Base-by-base conservation (phyloP, 2,329 filamentous ascomycete genomes). In the Calonectria hongkongensis region DNA sequence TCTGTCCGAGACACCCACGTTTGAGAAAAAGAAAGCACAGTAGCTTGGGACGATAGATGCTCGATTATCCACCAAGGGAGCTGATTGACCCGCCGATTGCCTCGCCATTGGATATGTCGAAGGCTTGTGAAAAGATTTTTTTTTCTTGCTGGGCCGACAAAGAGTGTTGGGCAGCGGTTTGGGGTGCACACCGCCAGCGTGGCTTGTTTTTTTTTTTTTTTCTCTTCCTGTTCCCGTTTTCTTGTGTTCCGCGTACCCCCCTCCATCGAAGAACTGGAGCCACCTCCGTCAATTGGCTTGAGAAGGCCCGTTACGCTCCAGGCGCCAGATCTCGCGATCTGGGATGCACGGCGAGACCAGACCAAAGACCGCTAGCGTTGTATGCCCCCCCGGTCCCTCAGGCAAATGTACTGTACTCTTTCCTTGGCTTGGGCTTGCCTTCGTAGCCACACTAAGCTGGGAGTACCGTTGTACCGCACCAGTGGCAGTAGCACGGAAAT, bases 251-350 rank as follows among this genome's bases (percentile, higher is more conserved):
- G n/a, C 39, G 33, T 50, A 62, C 48, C 48, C 48, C 48, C 68
- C 54, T 28, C 50, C 56, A 66, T 21, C 21, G 21, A 66, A 56
- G 36, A 66, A 56, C 12, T 28, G 48, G 60, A 64, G 63, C 47
- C 63, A 66, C 48, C 25, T 66, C 48, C 33, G 48, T 66, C 64
- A 66, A 39, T 56, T 30, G 27, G 48, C 48, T 54, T 18, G 25
- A 54, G 33, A 51, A 36, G 66, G 54, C 41, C 36, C 66, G 56
- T 45, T 64, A 71, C 64, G 54, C 70, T 76, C 73, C 68, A 75
- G 70, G 67, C 72, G 72, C 72, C 68, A 75, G 77, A 79, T 79
- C 77, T 72, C 69, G 56, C 70, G 76, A 79, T 79, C 77, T 79
- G 36, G 73, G 71, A 77, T 63, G 60, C 70, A 60, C 70, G 70